Evolutionary conservation across 192 early-diverging fungal genomes (phyloP).

Genomic region (Neocallimastix lanati): DNA sequence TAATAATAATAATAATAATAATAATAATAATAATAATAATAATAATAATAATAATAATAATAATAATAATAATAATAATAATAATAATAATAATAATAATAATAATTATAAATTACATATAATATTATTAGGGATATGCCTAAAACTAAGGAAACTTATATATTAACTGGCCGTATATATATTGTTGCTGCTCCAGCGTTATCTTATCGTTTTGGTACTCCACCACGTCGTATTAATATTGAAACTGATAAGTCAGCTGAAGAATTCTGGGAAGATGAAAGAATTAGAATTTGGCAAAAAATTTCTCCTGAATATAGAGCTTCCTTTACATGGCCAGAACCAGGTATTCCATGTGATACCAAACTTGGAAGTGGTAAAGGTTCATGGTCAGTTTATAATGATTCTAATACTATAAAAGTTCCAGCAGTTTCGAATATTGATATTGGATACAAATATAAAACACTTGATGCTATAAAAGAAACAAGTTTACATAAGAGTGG

Average conservation of each 20-base stretch:
- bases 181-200: conserved; percentile 45
- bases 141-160: conserved; percentile 45
- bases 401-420: background rate
- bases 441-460: conserved; percentile 33
- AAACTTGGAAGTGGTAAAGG: background rate
- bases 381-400: background rate
- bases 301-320: conserved; percentile 35
- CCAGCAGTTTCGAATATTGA: conserved; percentile 12
- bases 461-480: conserved; percentile 28
- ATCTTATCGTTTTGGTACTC: conserved; percentile 38
- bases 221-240: conserved; percentile 22
- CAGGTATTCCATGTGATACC: conserved; percentile 14
- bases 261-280: conserved; percentile 50
- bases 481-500: background rate
- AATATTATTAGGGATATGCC: conserved; percentile 44
- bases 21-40: too few relatives aligned
- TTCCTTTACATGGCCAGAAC: conserved; percentile 45
- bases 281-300: conserved; percentile 31
- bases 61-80: too few relatives aligned
- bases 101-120: too few relatives aligned
- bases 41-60: too few relatives aligned
- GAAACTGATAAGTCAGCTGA: conserved; percentile 10
- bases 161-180: conserved; percentile 46
- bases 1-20: too few relatives aligned
- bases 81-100: too few relatives aligned